Base-by-base conservation (phyloP, 2,329 filamentous ascomycete species). In the Paracoccidioides brasiliensis region DNA sequence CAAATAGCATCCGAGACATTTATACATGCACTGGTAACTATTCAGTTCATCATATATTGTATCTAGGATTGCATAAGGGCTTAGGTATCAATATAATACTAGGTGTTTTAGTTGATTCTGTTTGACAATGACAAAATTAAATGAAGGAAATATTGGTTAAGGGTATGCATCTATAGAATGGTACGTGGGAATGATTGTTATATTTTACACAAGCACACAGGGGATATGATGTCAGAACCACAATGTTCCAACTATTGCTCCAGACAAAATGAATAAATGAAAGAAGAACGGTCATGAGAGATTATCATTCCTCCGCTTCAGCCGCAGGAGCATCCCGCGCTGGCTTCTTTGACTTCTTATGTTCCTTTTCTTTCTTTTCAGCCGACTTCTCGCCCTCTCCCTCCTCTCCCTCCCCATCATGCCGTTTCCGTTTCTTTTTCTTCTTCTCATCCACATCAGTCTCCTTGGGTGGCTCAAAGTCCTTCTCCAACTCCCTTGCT, bases 381-480 rank as follows among this genome's bases (percentile, higher is more conserved):
- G 62, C 63, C 33, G 37, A 45, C n/a, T 61, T 51, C 3, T 53
- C 59, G 6, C 33, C 50, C 3, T 33, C 43, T 5, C 22, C 40
- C 15, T 48, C 44, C 9, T 38, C 22, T n/a, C 35, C 58, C 3
- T 51, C 54, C 8, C 56, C 49, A 10, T 52, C 56, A 15, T 60
- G 54, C 40, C 49, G 60, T 59, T 56, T 69, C 64, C 60, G 59
- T 61, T 45, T 69, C 67, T 60, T 58, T 63, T 53, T 70, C 63
- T 76, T 74, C 59, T 73, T 72, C 66, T 78, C 82, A 55, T 68
- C 70, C 53, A 76, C 78, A 28, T 74, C 77, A 32, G 80, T 77
- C 72, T 97, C 93, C 66, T 88, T 83, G 4, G 93, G 93, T 6
- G 91, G 85, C 56, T 94, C 80, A 70, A 90, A 97, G 55, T 93